These are phyloP conservation scores for Neopestalotiopsis rosae DNA, from an alignment of 2,329 filamentous ascomycete species.

Conservation along the genomic window DNA sequence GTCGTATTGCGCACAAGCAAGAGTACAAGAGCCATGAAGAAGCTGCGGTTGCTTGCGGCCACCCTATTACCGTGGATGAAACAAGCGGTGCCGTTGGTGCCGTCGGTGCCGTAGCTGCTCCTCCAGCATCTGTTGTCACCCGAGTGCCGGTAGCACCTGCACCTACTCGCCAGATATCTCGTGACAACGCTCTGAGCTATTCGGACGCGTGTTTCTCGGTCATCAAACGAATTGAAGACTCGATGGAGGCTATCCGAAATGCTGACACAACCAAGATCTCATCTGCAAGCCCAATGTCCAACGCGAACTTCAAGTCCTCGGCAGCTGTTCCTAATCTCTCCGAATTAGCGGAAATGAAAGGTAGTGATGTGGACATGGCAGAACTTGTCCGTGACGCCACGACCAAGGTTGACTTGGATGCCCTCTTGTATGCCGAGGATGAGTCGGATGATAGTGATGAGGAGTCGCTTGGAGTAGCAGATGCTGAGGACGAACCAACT, in stretches of 20 bases:
- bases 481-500: constrained; percentile 48
- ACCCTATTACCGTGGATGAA: constrained; percentile 76
- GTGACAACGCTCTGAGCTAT: constrained; percentile 58
- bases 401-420: constrained; percentile 56
- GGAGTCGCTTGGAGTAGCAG: constrained; percentile 44
- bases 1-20: constrained; percentile 90
- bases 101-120: too few relatives aligned
- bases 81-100: constrained; percentile 52
- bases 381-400: constrained; percentile 65
- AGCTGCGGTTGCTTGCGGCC: constrained; percentile 86
- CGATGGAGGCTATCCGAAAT: constrained; percentile 56
- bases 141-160: constrained; percentile 43
- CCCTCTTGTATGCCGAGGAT: constrained; percentile 56
- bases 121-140: constrained; percentile 31
- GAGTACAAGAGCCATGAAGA: constrained; percentile 97
- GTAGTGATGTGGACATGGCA: constrained; percentile 64
- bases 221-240: constrained; percentile 55
- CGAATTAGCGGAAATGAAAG: constrained; percentile 64
- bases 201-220: constrained; percentile 59
- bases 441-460: constrained; percentile 58
- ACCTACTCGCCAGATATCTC: constrained; percentile 67
- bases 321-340: constrained; percentile 71
- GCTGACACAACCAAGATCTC: constrained; percentile 44
- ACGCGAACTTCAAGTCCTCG: constrained; percentile 56
- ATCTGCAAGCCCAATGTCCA: constrained; percentile 25